Percentiles rank a stretch among this genome's conserved stretches.
Evolutionary conservation across 345 rosid species (phyloP).

Genomic region (Populus simonii): DNA sequence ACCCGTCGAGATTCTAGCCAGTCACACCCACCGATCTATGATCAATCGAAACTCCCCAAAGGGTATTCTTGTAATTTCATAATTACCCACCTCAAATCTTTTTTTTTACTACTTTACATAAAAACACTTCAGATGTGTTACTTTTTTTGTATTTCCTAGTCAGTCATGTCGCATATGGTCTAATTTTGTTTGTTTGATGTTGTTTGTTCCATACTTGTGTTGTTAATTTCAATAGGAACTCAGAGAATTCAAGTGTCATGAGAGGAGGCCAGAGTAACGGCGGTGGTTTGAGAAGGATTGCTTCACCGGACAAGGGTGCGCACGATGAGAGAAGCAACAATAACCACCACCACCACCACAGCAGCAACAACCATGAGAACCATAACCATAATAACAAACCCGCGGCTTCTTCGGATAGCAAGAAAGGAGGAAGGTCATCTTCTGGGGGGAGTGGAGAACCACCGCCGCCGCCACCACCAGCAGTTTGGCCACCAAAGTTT

Average conservation of each 20-base stretch:
- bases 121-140: background rate
- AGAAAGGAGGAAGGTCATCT: conserved; percentile 58
- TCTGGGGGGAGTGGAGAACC: conserved; percentile 62
- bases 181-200: background rate
- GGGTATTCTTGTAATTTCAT: conserved; percentile 41
- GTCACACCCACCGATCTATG: conserved; percentile 18
- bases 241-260: conserved; percentile 61
- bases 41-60: conserved; percentile 13
- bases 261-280: conserved; percentile 63
- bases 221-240: conserved; percentile 36
- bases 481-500: conserved; percentile 70
- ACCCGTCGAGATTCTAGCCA: conserved; percentile 18
- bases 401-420: conserved; percentile 52
- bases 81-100: conserved; percentile 4
- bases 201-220: background rate
- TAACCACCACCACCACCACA: conserved; percentile 8
- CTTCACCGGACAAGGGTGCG: conserved; percentile 53
- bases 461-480: conserved; percentile 28
- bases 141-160: conserved; percentile 1
- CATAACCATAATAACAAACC: conserved; percentile 36
- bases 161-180: background rate
- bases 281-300: conserved; percentile 36
- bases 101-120: background rate
- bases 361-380: background rate
- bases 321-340: conserved; percentile 44